Evolutionary conservation across 371 early-diverging fungal genomes (phyloP).

Genomic region (Actinomortierella ambigua): DNA sequence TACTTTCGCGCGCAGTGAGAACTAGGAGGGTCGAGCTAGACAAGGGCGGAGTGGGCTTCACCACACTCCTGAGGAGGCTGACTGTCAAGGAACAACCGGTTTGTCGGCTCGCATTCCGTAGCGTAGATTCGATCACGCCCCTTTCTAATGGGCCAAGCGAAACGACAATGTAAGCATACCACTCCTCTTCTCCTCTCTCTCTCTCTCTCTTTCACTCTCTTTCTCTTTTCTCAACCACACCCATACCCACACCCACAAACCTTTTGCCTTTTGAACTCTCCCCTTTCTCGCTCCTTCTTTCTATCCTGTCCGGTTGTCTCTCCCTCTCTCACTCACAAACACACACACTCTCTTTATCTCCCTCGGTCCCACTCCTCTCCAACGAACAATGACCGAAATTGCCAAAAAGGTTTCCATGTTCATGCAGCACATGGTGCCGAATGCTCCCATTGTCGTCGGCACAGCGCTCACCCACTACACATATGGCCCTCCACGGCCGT

Average conservation of each 20-base stretch:
- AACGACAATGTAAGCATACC: no score
- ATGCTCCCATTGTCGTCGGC: slow-evolving; percentile 27
- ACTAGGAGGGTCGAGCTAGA: no score
- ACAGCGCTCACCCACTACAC: slow-evolving; percentile 34
- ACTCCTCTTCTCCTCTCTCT: not conserved
- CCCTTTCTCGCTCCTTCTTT: slow-evolving; percentile 9
- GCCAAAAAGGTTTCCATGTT: slow-evolving; percentile 21
- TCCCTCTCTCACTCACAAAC: slow-evolving; percentile 1
- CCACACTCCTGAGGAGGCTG: no score
- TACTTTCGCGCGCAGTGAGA: no score
- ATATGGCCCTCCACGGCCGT: slow-evolving; percentile 31
- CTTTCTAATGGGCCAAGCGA: no score
- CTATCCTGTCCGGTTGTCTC: not conserved
- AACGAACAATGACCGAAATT: not conserved
- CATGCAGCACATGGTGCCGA: slow-evolving; percentile 31
- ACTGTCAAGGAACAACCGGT: no score
- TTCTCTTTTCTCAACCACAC: slow-evolving; percentile 8
- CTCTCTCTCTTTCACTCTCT: slow-evolving; percentile 2
- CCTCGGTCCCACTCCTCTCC: no score
- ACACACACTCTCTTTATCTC: not conserved
- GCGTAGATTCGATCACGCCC: no score
- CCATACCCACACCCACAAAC: no score
- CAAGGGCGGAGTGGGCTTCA: no score
- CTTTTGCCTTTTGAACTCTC: no score
- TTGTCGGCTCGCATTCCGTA: no score